Evolutionary conservation across 352 stramenopile species (phyloP).

Genomic region (Plasmopara muralis): DNA sequence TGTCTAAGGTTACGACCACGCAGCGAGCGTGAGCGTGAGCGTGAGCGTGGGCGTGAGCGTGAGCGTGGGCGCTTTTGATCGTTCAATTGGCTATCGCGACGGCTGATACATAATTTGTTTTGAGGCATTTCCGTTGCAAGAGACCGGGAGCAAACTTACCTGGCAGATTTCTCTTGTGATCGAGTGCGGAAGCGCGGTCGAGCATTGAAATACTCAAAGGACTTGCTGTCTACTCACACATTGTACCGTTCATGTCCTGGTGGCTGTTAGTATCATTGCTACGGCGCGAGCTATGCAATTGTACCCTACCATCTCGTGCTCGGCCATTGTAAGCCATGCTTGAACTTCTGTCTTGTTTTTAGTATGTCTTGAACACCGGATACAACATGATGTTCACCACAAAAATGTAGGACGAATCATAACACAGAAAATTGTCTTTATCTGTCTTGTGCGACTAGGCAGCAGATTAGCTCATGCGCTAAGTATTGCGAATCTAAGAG

Average conservation of each 20-base stretch:
- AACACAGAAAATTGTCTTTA: no score
- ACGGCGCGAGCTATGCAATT: background rate
- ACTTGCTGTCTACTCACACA: constrained; percentile 20
- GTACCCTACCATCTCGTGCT: constrained; percentile 16
- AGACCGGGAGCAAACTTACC: constrained; percentile 1
- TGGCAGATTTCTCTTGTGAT: constrained; percentile 16
- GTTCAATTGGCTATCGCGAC: background rate
- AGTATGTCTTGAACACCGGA: no score
- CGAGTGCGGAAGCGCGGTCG: constrained; percentile 22
- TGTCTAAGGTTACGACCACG: constrained; percentile 12
- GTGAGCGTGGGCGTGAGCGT: constrained; percentile 1
- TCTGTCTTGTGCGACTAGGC: no score
- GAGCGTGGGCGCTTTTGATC: background rate
- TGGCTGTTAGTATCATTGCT: constrained; percentile 15
- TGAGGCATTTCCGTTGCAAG: background rate
- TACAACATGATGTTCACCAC: no score
- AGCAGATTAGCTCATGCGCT: no score
- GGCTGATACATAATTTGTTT: background rate
- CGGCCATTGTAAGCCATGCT: constrained; percentile 12
- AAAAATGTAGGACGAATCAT: no score
- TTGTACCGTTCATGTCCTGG: constrained; percentile 20
- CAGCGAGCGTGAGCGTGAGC: background rate
- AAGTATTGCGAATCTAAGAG: no score
- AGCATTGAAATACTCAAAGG: constrained; percentile 10
- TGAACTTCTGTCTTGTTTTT: no score